Base-by-base conservation (phyloP, 805 yeast genomes). In the Saturnispora ahearnii region DNA sequence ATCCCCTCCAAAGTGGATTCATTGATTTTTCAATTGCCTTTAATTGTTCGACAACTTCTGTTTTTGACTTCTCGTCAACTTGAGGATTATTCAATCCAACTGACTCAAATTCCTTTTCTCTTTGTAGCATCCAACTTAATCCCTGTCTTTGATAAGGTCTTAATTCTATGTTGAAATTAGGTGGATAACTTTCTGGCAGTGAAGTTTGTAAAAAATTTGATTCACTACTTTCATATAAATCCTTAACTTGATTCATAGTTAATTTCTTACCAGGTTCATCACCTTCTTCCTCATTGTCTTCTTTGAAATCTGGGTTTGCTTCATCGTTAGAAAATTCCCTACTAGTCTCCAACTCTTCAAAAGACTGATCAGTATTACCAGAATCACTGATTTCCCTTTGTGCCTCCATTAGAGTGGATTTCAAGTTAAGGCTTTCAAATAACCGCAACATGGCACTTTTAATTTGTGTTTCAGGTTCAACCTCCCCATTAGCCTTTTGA, bases 1-100 rank as follows among this genome's bases (percentile, higher is more conserved):
- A 84, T 47, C 79, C 79, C 49, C 78, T 81, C 97, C 97, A 90
- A 28, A 90, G 65, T 0, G 98, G 98, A 59, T 89, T 86, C 69
- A 84, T 74, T 36, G 78, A 68, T 3, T 79, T 82, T 5, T 73
- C 76, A 30, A 60, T 56, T 3, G 49, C 51, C 4, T 57, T 53
- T 2, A 66, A 51, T 11, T 59, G 54, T 15, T 56, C 41, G 33
- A 56, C 61, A n/a, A 56, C 60, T 28, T 49, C 59, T 52, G 48
- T 51, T 30, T 57, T 61, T 8, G 53, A 59, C 28, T 50, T 59
- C 53, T 50, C 50, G 56, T 38, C 56, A 2, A 59, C n/a, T 43
- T 53, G 18, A 54, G 53, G 41, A 67, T 68, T 49, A 50, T 57
- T 57, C 7, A 45, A 34, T 11, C 73, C 77, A 30, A 77, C 62